Evolutionary conservation across 768 basidiomycete genomes (phyloP).

Genomic region (Lactarius quietus): DNA sequence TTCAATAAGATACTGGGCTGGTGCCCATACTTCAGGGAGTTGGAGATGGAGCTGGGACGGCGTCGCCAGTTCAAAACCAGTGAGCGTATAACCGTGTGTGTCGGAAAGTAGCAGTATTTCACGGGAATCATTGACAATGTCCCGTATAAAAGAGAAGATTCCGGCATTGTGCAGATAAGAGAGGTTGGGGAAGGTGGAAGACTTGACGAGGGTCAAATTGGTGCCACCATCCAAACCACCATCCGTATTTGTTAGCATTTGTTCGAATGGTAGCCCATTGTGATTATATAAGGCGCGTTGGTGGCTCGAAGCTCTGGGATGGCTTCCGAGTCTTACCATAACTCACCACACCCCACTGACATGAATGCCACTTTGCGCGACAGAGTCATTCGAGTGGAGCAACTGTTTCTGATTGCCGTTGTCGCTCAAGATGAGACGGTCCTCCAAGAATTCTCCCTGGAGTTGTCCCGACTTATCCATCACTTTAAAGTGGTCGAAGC

Average conservation of each 20-base stretch:
- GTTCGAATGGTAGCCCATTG: neutral
- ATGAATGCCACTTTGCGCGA: constrained; percentile 9
- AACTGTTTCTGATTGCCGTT: constrained; percentile 8
- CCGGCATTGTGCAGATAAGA: neutral
- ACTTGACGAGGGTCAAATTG: neutral
- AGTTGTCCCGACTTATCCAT: constrained; percentile 3
- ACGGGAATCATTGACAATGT: neutral
- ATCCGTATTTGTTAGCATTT: neutral
- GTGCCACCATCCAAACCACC: neutral
- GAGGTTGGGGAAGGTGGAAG: neutral
- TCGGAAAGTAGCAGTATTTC: neutral
- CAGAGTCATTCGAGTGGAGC: neutral
- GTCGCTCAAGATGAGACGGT: neutral
- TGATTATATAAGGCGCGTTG: constrained; percentile 7
- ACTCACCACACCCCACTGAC: too few species aligned
- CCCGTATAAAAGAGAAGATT: neutral
- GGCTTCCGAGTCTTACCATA: too few species aligned
- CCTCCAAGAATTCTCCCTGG: neutral
- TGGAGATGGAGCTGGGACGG: neutral
- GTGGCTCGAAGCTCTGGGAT: too few species aligned
- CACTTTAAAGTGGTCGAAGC: neutral
- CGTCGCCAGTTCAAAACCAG: neutral
- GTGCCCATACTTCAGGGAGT: neutral
- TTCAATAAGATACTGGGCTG: constrained; percentile 3
- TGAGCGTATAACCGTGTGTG: rapidly evolving